Conservation (phyloP, 768 basidiomycete genomes). For the Termitomyces sp. region DNA sequence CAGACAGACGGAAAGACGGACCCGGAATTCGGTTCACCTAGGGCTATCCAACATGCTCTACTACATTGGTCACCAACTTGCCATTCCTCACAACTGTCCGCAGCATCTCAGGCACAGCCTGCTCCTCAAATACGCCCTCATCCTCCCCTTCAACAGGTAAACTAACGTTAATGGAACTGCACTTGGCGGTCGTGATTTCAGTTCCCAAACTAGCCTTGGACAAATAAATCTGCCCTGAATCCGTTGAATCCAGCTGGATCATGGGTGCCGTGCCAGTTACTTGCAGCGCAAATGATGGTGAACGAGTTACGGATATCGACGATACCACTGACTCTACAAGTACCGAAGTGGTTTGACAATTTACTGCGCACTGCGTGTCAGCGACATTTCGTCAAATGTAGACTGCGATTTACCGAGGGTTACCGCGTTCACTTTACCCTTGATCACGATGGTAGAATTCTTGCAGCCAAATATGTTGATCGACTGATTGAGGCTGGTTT, state of each 20-base stretch:
- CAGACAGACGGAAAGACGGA: no score
- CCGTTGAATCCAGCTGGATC: slow-evolving; percentile 90
- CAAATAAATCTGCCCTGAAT: slow-evolving; percentile 93
- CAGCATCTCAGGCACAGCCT: slow-evolving; percentile 93
- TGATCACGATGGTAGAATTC: slow-evolving; percentile 75
- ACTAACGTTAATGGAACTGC: slow-evolving; percentile 88
- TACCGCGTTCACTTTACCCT: slow-evolving; percentile 94
- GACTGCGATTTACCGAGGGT: slow-evolving; percentile 58
- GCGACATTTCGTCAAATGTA: slow-evolving; percentile 10
- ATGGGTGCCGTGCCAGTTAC: slow-evolving; percentile 89
- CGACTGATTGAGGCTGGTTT: slow-evolving; percentile 75
- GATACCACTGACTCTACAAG: slow-evolving; percentile 94
- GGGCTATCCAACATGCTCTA: slow-evolving; percentile 79
- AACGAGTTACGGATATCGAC: slow-evolving; percentile 81
- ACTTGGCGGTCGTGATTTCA: slow-evolving; percentile 94
- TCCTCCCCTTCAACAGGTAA: slow-evolving; percentile 85
- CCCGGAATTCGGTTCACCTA: no score
- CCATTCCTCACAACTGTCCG: slow-evolving; percentile 78
- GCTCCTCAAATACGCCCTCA: slow-evolving; percentile 88
- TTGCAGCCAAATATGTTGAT: slow-evolving; percentile 93
- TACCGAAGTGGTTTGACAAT: slow-evolving; percentile 83
- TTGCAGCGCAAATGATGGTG: slow-evolving; percentile 91
- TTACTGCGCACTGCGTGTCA: slow-evolving; percentile 47
- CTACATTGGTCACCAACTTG: slow-evolving; percentile 82
- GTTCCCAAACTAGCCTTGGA: slow-evolving; percentile 72